phyloP scores from a whole-genome alignment of 176 grass and related monocot species.

The Eleusine coracana region DNA sequence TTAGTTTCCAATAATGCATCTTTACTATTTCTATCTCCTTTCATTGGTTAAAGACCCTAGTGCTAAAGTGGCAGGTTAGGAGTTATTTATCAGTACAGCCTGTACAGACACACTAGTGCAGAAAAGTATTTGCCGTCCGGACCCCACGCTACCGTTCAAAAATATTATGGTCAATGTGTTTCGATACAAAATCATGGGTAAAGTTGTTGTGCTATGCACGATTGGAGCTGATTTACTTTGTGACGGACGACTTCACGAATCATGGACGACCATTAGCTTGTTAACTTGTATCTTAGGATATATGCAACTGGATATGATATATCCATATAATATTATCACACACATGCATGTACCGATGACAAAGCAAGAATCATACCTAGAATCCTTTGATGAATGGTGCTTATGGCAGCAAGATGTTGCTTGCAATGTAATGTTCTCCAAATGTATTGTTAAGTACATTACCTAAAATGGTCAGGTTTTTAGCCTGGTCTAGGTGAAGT shows the following conservation, averaged over 20 bases:
- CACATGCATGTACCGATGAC: constrained; percentile 6
- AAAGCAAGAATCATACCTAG: constrained; percentile 6
- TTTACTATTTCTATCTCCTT: neutral
- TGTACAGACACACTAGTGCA: neutral
- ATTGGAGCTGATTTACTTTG: constrained; percentile 6
- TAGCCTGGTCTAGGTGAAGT: neutral
- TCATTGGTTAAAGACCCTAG: constrained; percentile 9
- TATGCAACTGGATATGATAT: neutral
- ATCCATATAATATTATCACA: neutral
- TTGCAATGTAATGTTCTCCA: neutral
- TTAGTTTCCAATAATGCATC: neutral
- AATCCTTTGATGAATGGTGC: neutral
- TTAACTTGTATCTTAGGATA: neutral
- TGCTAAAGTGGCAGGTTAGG: neutral
- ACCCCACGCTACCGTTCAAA: neutral
- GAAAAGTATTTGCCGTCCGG: constrained; percentile 9
- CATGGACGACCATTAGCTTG: constrained; percentile 8
- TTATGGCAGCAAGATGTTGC: constrained; percentile 19
- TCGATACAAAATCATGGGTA: constrained; percentile 21
- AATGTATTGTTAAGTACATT: constrained; percentile 6
- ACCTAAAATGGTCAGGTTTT: neutral
- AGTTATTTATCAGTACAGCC: neutral
- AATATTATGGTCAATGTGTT: constrained; percentile 27
- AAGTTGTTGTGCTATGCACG: neutral
- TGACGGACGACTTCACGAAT: constrained; percentile 16